These are phyloP conservation scores for Diaporthe humulicola DNA, from an alignment of 2,329 filamentous ascomycete species.

Conservation along the genomic window DNA sequence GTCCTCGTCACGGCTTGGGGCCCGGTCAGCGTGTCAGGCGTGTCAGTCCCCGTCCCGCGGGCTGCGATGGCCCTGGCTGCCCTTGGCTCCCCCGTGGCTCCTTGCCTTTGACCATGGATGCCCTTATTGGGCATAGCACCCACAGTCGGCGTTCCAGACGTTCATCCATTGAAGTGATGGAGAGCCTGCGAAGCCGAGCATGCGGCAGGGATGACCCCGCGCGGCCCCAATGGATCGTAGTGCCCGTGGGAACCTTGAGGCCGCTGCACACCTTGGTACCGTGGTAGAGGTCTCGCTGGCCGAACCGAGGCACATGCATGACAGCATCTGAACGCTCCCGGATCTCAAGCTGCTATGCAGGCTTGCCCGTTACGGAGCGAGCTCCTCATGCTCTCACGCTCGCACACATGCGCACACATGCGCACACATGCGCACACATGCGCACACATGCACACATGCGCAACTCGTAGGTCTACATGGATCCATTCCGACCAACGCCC, in stretches of 20 bases:
- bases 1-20: neutral
- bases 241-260: neutral
- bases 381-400: neutral
- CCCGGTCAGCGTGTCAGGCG: neutral
- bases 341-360: neutral
- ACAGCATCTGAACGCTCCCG: conserved; percentile 18
- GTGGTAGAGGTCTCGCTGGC: neutral
- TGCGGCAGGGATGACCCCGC: conserved; percentile 6
- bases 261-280: neutral
- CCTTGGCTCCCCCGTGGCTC: neutral
- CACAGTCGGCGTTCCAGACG: conserved; percentile 16
- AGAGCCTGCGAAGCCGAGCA: neutral
- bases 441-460: neutral
- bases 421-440: neutral
- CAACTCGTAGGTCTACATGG: too few species aligned
- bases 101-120: conserved; percentile 23
- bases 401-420: neutral
- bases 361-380: neutral
- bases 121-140: conserved; percentile 16
- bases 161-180: conserved; percentile 1
- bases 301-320: conserved; percentile 28
- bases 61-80: neutral
- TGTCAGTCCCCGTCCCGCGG: conserved; percentile 11
- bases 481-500: neutral
- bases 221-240: neutral